Base-by-base conservation (phyloP, 352 stramenopile species). In the Phytophthora capsici region DNA sequence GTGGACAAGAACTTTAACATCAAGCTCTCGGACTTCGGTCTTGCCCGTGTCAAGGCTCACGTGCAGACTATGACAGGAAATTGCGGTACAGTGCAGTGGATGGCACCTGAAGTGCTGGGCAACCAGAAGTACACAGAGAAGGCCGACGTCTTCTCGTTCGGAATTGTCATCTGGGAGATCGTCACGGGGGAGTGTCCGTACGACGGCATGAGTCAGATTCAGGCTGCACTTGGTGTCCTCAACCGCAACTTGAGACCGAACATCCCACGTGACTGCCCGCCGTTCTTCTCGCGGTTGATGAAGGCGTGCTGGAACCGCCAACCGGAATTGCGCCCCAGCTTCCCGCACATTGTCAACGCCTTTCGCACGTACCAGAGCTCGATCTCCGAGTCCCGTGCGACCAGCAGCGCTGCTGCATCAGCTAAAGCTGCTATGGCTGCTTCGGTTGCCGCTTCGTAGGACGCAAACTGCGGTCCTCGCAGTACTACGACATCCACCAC, bases 81-180 rank as follows among this genome's bases (percentile, higher is more conserved):
- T 59, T 90, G 80, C 46, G 86, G 86, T 26, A 96, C 88, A 0
- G 78, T 88, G 1, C 80, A 88, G 57, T 89, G 80, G 80, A 88
- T 89, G 78, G 80, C 78, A 26, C 83, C 81, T 0, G 78, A 94
- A 60, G 87, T 95, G 22, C 73, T 96, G 17, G 89, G 87, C 37
- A 91, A 89, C 36, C 81, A 95, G 37, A 89, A 92, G 69, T 96
- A 96, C 76, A 96, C 88, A 30, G 90, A 97, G 58, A 96, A 96
- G 69, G 88, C 87, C 3, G 89, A 97, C 47, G 89, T 97, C 13
- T 97, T 95, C 59, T 94, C 83, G 43, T 95, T 97, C 51, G 88
- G 78, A 8, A 96, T 97, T 52, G 92, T 97, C 28, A 86, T 97
- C 49, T 97, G 90, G 89, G 89, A 97, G 63, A 94, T 96, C 45